Evolutionary conservation across 805 yeast genomes (phyloP).

Genomic region (Wickerhamomyces hampshirensis): DNA sequence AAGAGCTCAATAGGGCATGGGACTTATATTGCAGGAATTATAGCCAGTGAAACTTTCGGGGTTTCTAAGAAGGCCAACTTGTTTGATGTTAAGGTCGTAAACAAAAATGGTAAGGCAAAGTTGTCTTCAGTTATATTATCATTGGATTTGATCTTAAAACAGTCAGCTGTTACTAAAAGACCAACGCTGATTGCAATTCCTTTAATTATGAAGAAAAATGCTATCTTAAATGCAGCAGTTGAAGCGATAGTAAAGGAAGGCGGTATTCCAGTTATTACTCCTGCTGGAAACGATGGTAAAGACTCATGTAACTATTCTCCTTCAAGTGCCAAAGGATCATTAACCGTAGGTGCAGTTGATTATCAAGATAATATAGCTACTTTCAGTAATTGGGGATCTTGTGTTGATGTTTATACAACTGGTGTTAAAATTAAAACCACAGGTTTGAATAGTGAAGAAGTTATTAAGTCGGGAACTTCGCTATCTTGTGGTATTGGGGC

Average conservation of each 20-base stretch:
- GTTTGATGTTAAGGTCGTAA: slow-evolving; percentile 40
- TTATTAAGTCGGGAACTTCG: slow-evolving; percentile 44
- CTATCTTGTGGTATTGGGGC: slow-evolving; percentile 42
- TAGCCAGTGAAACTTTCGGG: slow-evolving; percentile 48
- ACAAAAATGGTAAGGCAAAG: slow-evolving; percentile 32
- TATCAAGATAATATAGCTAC: slow-evolving; percentile 55
- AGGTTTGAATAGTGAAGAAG: slow-evolving; percentile 26
- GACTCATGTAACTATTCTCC: slow-evolving; percentile 45
- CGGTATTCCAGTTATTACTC: slow-evolving; percentile 40
- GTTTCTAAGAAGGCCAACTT: slow-evolving; percentile 43
- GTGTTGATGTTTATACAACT: slow-evolving; percentile 48
- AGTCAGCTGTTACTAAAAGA: slow-evolving; percentile 27
- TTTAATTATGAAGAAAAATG: slow-evolving; percentile 31
- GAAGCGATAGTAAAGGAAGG: slow-evolving; percentile 38
- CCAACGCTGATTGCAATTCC: slow-evolving; percentile 37
- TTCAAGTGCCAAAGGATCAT: slow-evolving; percentile 47
- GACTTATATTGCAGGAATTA: slow-evolving; percentile 50
- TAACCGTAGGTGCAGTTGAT: slow-evolving; percentile 87
- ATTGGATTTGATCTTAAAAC: slow-evolving; percentile 24
- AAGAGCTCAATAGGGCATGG: slow-evolving; percentile 52
- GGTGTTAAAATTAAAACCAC: slow-evolving; percentile 43
- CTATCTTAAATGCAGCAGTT: slow-evolving; percentile 40
- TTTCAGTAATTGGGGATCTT: slow-evolving; percentile 43
- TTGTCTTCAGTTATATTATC: slow-evolving; percentile 31
- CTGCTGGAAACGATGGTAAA: slow-evolving; percentile 45